Base-by-base conservation (phyloP, 2,329 filamentous ascomycete species). In the Dactylellina parvicollis region DNA sequence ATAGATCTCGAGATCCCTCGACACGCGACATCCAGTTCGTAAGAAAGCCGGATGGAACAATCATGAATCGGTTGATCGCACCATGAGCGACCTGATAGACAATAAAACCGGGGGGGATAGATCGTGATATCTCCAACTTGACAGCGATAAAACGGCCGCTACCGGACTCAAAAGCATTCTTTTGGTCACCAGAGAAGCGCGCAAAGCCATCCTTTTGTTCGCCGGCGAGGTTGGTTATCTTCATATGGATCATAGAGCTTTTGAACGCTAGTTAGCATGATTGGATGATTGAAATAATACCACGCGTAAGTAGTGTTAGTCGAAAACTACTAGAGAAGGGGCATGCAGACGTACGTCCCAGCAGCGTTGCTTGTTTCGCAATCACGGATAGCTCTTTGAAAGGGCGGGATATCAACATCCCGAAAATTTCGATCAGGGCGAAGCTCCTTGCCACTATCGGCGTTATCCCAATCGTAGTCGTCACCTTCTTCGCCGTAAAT, bases 311-410 rank as follows among this genome's bases (percentile, higher is more conserved):
- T n/a, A n/a, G n/a, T n/a, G n/a, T n/a, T n/a, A n/a, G n/a, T n/a
- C n/a, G n/a, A n/a, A n/a, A n/a, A n/a, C n/a, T n/a, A n/a, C n/a
- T n/a, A n/a, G n/a, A n/a, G n/a, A n/a, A n/a, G n/a, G n/a, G n/a
- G n/a, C n/a, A 3, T 22, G 10, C 18, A 26, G 10, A 47, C 44
- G 22, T 47, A 47, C 44, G 22, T 26, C 10, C 18, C 20, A 47
- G 44, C 44, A 24, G 44, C 44, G 10, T 47, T 47, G 14, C 26
- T 47, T 3, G 44, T 47, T n/a, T 47, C 44, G 10, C 44, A 47
- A 22, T 22, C 18, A 8, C 44, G 16, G 18, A 9, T 47, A 10
- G 16, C 44, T 24, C 44, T 22, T n/a, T 22, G 4, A n/a, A 47
- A 47, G 7, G 44, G 22, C 12, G 16, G 8, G 3, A 47, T 47